Evolutionary conservation across 768 basidiomycete species (phyloP).

Genomic region (Clavaria fumosa): DNA sequence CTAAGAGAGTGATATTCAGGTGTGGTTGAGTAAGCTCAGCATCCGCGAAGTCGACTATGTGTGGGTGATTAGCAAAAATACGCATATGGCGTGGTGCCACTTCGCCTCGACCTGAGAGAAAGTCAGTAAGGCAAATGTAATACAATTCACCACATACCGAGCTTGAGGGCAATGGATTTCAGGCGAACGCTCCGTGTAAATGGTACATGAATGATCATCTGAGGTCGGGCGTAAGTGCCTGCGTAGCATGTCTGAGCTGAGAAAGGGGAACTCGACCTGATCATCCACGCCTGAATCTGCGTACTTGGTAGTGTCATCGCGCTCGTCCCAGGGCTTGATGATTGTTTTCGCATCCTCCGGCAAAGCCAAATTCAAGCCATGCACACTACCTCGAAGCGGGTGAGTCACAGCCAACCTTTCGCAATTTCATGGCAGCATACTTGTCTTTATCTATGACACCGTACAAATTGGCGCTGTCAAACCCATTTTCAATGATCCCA

Average conservation of each 20-base stretch:
- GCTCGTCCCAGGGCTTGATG: slow-evolving; percentile 71
- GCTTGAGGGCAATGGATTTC: slow-evolving; percentile 58
- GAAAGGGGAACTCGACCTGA: too few species aligned
- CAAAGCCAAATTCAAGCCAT: slow-evolving; percentile 67
- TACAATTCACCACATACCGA: slow-evolving; percentile 34
- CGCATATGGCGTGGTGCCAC: slow-evolving; percentile 58
- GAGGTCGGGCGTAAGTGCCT: slow-evolving; percentile 8
- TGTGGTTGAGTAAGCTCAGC: slow-evolving; percentile 56
- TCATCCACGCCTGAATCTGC: slow-evolving; percentile 77
- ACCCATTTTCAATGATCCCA: too few species aligned
- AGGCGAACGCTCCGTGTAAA: slow-evolving; percentile 68
- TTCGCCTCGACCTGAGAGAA: slow-evolving; percentile 52
- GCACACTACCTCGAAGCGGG: slow-evolving; percentile 36
- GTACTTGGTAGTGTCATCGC: slow-evolving; percentile 49
- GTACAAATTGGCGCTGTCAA: slow-evolving; percentile 41
- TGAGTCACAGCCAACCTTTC: neutral
- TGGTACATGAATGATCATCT: slow-evolving; percentile 74
- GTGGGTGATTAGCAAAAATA: slow-evolving; percentile 58
- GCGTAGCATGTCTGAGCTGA: too few species aligned
- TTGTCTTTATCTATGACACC: slow-evolving; percentile 49
- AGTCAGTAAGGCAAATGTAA: neutral
- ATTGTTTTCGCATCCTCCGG: slow-evolving; percentile 65
- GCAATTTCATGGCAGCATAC: slow-evolving; percentile 24
- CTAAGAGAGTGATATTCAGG: slow-evolving; percentile 51
- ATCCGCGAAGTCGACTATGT: slow-evolving; percentile 65